Base-by-base conservation (phyloP, 1,139 yeast species). In the Suhomyces anneliseae region DNA sequence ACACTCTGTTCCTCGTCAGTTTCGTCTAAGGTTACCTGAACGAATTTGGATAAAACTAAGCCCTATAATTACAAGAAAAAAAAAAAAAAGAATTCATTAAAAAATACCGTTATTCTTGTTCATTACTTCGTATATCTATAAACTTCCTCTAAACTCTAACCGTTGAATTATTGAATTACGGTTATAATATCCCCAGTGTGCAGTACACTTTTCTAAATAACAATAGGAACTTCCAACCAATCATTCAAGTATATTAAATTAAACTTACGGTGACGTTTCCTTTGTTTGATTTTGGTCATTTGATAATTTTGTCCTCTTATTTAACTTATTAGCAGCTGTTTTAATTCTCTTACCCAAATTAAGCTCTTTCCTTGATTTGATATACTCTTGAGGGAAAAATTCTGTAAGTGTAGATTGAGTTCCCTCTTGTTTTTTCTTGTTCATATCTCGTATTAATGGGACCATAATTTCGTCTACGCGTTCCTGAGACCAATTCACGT, bases 371-470 rank as follows among this genome's bases (percentile, higher is more conserved):
- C 75, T 64, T 39, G 66, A 64, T 47, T 72, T 74, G 10, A 76
- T 69, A 49, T 68, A 66, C 43, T 78, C 81, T 40, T 69, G 76
- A 0, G 85, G 84, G 59, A 82, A 83, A 58, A 83, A 83, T 54
- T 82, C 87, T 2, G 76, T 77, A 40, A 83, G 62, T 0, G 83
- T 81, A 2, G 79, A 68, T 54, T 83, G 89, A 14, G 77, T 72
- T 0, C 83, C 82, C 51, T 77, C 79, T 32, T 72, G 71, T 52
- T 74, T 72, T 49, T 81, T 74, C 46, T 78, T 77, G 63, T 89
- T 90, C 70, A 90, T 78, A 55, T 85, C 93, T 56, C 85, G 77
- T 15, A 95, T 85, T 49, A 95, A 81, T 2, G 99, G 99, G n/a
- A 92, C 78, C 65, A 95, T 72, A 7, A 90, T 84, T 59, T 90